phyloP scores from a whole-genome alignment of 1,139 yeast genomes.

The Taphrina deformans region DNA sequence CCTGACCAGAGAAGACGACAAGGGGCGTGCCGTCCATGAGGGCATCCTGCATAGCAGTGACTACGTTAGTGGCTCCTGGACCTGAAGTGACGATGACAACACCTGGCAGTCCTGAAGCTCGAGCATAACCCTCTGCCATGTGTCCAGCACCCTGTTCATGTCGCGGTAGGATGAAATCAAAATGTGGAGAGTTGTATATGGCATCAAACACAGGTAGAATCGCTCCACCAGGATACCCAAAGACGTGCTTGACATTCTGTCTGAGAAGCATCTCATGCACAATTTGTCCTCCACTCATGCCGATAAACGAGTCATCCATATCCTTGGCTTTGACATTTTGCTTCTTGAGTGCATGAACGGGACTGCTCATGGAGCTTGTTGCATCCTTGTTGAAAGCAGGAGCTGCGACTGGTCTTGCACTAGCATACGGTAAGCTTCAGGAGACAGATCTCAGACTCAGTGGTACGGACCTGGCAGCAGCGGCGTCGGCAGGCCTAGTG shows the following conservation, averaged over 20 bases:
- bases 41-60: constrained; percentile 97
- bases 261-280: constrained; percentile 98
- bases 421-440: not conserved
- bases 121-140: constrained; percentile 99
- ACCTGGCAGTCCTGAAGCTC: constrained; percentile 96
- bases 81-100: constrained; percentile 97
- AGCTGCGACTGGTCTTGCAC: constrained; percentile 38
- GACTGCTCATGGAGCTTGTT: constrained; percentile 31
- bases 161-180: constrained; percentile 87
- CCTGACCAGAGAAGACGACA: constrained; percentile 98
- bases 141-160: constrained; percentile 99
- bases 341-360: constrained; percentile 34
- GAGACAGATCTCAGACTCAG: not conserved
- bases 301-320: constrained; percentile 83
- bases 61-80: constrained; percentile 97
- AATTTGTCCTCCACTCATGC: constrained; percentile 94
- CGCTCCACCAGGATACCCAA: constrained; percentile 82
- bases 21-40: constrained; percentile 95
- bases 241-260: constrained; percentile 71
- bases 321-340: constrained; percentile 32
- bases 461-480: not conserved
- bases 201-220: constrained; percentile 97
- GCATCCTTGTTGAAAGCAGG: constrained; percentile 42
- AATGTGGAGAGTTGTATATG: constrained; percentile 83
- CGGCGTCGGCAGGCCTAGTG: constrained; percentile 16